Conservation (phyloP, 805 yeast genomes). For the Suhomyces xylopsoci region DNA sequence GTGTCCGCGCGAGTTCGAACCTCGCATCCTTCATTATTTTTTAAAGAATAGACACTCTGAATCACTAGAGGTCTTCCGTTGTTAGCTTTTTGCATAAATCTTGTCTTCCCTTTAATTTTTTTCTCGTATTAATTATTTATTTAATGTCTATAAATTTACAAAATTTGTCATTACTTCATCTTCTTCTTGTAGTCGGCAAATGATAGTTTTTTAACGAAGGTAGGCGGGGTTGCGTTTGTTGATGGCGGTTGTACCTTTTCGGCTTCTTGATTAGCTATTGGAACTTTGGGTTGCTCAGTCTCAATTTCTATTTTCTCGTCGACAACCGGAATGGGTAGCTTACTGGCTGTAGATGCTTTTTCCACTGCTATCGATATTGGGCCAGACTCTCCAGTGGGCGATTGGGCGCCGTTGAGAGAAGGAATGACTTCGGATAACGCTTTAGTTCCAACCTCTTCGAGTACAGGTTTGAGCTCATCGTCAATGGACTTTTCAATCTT, state of each 20-base stretch:
- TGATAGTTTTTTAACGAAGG: slow-evolving; percentile 53
- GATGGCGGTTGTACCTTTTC: not conserved
- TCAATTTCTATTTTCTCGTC: not conserved
- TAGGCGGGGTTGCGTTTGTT: slow-evolving; percentile 5
- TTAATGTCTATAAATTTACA: not conserved
- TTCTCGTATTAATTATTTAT: not conserved
- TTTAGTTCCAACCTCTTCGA: slow-evolving; percentile 14
- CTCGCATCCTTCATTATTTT: slow-evolving; percentile 43
- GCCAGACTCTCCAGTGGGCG: not conserved
- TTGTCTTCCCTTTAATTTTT: not conserved
- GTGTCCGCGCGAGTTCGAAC: slow-evolving; percentile 49
- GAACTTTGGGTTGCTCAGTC: not conserved
- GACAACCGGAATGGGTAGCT: not conserved
- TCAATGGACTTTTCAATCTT: slow-evolving; percentile 20
- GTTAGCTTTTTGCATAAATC: not conserved
- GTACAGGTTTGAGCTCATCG: slow-evolving; percentile 23
- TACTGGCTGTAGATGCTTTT: not conserved
- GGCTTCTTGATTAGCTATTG: not conserved
- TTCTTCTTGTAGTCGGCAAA: slow-evolving; percentile 74
- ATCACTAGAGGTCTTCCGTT: not conserved
- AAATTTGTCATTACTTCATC: slow-evolving; percentile 27
- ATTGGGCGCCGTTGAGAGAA: not conserved
- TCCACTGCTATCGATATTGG: not conserved
- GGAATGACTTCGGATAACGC: not conserved
- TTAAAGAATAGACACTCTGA: slow-evolving; percentile 6